Base-by-base conservation (phyloP, 768 basidiomycete species). In the Termitomyces sp. region DNA sequence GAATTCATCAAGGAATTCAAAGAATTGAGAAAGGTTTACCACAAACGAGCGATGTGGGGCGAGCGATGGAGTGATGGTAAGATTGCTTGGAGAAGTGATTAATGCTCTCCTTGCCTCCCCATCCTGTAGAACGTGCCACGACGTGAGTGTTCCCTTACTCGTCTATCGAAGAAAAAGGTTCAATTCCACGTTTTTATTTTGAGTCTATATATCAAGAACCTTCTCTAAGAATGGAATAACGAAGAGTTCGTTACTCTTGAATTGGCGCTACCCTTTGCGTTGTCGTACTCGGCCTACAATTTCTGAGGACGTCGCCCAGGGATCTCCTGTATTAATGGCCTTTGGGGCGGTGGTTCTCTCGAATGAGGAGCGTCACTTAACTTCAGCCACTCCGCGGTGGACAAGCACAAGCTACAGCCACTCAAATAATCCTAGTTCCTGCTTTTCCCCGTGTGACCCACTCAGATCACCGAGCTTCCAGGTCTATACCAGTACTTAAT, bases 11-110 rank as follows among this genome's bases (percentile, higher is more conserved):
- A 79, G 65, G 86, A 93, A 64, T 97, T 95, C 75, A 92, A 88
- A 67, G 93, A 94, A 52, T 70, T 86, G 40, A 76, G 96, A 62
- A 95, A 93, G 74, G 79, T 81, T n/a, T 98, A 94, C 71, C 95
- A 98, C 71, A 97, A 96, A 72, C 80, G 95, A 18, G 87, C 86
- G 2, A 87, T 96, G 69, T 97, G 93, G 91, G 84, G 86, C 18
- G 91, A 94, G 68, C 79, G 88, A 64, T 98, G 95, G 93, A 78
- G 85, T 1, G 80, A 82, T 34, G 92, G 91, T 2, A 87, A 93
- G 64, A 93, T 98, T 7, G 79, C 82, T 30, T 97, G 95, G 94
- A 79, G 86, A 62, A 90, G 93, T 51, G 81, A 88, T 57, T 84
- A 67, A 75, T 27, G 24, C 14, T 6, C 2, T 7, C 8, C 9